Conservation (phyloP, 202 grass and related monocot species). For the Bolboschoenoplectus hybrid region DNA sequence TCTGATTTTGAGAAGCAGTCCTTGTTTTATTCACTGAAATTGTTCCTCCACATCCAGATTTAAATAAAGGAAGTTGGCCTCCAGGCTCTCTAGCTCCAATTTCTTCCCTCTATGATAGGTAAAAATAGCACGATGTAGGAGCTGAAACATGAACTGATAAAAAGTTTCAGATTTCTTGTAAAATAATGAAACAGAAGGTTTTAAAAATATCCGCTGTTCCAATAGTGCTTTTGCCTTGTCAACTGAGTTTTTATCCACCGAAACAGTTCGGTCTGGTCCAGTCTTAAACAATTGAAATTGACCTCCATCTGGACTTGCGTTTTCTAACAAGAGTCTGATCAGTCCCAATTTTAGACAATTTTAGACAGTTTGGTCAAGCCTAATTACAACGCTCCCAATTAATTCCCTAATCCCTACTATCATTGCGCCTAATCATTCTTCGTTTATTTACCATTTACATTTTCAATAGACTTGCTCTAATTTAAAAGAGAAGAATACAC, state of each 20-base stretch:
- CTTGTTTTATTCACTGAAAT: constrained; percentile 45
- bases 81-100: constrained; percentile 28
- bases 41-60: constrained; percentile 42
- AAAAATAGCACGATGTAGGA: background rate
- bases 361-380: too few relatives aligned
- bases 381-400: too few relatives aligned
- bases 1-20: constrained; percentile 35
- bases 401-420: too few relatives aligned
- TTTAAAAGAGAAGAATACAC: too few relatives aligned
- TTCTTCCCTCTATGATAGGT: constrained; percentile 29
- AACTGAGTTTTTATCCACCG: constrained; percentile 47
- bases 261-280: constrained; percentile 54
- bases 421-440: background rate
- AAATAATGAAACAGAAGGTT: constrained; percentile 36
- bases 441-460: background rate
- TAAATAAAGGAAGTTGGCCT: constrained; percentile 43
- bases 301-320: constrained; percentile 20
- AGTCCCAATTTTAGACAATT: too few relatives aligned
- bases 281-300: constrained; percentile 64
- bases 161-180: constrained; percentile 17
- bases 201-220: constrained; percentile 45
- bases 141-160: background rate
- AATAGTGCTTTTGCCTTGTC: constrained; percentile 57
- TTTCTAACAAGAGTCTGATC: constrained; percentile 17
- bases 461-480: background rate